Evolutionary conservation across 2,329 filamentous ascomycete species (phyloP).

Genomic region (Elsinoe ampelina): DNA sequence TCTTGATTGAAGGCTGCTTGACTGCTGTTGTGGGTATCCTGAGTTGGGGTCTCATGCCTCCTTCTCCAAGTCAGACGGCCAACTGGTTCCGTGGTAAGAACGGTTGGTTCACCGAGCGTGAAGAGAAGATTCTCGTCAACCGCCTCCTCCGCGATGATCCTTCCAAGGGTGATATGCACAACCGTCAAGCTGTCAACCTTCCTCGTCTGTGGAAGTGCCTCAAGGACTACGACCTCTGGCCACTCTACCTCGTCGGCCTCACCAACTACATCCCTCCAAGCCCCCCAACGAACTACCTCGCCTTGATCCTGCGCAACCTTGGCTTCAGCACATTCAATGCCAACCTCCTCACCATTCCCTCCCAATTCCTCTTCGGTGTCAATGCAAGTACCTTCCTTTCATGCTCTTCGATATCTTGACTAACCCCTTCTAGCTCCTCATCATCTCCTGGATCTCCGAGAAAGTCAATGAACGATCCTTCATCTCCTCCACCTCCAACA

Average conservation of each 20-base stretch:
- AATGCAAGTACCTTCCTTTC: not conserved
- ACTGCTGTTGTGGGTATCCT: constrained; percentile 47
- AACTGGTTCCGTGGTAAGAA: constrained; percentile 49
- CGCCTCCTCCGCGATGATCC: constrained; percentile 53
- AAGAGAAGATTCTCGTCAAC: constrained; percentile 58
- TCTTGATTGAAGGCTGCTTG: constrained; percentile 37
- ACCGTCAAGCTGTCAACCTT: constrained; percentile 47
- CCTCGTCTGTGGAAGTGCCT: constrained; percentile 43
- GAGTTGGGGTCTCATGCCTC: constrained; percentile 52
- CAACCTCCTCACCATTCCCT: constrained; percentile 54
- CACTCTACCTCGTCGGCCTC: constrained; percentile 44
- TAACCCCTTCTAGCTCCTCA: constrained; percentile 36
- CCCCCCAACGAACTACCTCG: constrained; percentile 46
- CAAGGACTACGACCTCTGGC: constrained; percentile 50
- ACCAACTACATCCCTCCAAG: constrained; percentile 46
- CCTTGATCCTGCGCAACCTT: constrained; percentile 47
- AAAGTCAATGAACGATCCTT: constrained; percentile 45
- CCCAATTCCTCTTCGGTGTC: constrained; percentile 24
- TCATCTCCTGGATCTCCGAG: constrained; percentile 42
- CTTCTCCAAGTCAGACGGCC: constrained; percentile 52
- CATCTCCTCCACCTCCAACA: constrained; percentile 32
- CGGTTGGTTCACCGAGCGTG: constrained; percentile 58
- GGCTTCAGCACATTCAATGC: constrained; percentile 53
- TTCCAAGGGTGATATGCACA: constrained; percentile 47
- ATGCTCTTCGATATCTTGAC: not conserved